Base-by-base conservation (phyloP, 345 rosid species). In the Rhizophora apiculata region DNA sequence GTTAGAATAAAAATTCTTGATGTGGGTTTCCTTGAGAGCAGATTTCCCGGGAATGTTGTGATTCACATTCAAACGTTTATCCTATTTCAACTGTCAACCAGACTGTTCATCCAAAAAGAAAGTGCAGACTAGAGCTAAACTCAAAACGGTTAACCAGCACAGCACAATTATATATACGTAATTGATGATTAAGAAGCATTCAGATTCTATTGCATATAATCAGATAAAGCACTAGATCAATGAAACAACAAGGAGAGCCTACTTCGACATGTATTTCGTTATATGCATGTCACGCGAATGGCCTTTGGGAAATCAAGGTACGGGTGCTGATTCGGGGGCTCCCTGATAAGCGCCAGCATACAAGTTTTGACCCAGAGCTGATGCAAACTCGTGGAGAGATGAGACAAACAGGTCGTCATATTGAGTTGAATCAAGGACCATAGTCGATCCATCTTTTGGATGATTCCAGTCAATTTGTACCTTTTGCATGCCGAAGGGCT, bases 241-340 rank as follows among this genome's bases (percentile, higher is more conserved):
- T 36, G 51, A 54, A 22, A 70, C 62, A 75, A 48, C 11, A 51
- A 67, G 36, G 34, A 69, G 24, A 61, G 61, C 18, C 9, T 36
- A n/a, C 64, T 69, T 53, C 77, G 65, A 76, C 69, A 24, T 37
- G 57, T 36, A 70, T 67, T 70, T 74, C 69, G 26, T 55, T 55
- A 2, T 13, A 36, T 75, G 37, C 9, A 34, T 34, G 68, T 59
- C 82, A 63, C 6, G 68, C 7, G 16, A 30, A 63, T 46, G 64
- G 71, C 67, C 76, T 48, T 48, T 69, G 80, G 61, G 78, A 80
- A 73, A 81, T 71, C 36, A 82, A 67, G 67, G 67, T 78, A 37
- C 54, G 70, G 64, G 74, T 75, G 43, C 68, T 65, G 58, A 82
- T 30, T 24, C 56, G 72, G 64, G 8, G 37, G 71, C 76, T 24